A percentile compares a stretch with the other conserved stretches of the same genome.
These are phyloP conservation scores for Populus hybrid DNA, from an alignment of 441 rosid genomes.

Conservation along the genomic window DNA sequence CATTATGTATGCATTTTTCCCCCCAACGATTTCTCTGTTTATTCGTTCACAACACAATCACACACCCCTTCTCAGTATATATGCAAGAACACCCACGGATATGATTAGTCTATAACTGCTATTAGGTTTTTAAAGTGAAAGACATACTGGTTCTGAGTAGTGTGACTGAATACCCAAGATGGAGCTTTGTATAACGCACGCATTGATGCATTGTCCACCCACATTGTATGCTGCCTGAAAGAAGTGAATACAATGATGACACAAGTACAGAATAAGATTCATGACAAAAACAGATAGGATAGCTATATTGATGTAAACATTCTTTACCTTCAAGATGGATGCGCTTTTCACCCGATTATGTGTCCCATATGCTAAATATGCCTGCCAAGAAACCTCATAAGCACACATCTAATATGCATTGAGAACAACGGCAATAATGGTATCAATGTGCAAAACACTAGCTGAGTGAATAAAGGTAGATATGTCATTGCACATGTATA, in stretches of 20 bases:
- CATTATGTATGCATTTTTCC: background rate
- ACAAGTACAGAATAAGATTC: background rate
- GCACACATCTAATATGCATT: background rate
- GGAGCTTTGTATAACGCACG: constrained; percentile 57
- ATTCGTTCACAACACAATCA: background rate
- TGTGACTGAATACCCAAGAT: constrained; percentile 65
- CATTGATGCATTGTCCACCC: constrained; percentile 67
- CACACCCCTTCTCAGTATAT: background rate
- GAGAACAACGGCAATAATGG: background rate
- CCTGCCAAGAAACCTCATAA: constrained; percentile 43
- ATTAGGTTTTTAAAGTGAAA: background rate
- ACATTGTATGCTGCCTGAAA: constrained; percentile 57
- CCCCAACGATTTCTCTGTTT: background rate
- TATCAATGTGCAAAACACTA: background rate
- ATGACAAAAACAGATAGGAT: background rate
- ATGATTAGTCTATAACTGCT: background rate
- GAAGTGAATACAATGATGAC: background rate
- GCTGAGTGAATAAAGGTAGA: background rate
- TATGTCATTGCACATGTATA: too few relatives aligned
- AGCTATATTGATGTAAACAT: background rate
- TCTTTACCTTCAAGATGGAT: constrained; percentile 55
- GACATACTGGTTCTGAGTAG: constrained; percentile 52
- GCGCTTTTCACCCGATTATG: constrained; percentile 40
- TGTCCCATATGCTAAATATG: constrained; percentile 74
- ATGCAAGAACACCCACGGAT: background rate